These are phyloP conservation scores for Laetiporus sulphureus DNA, from an alignment of 1,284 basidiomycete species.

Conservation along the genomic window DNA sequence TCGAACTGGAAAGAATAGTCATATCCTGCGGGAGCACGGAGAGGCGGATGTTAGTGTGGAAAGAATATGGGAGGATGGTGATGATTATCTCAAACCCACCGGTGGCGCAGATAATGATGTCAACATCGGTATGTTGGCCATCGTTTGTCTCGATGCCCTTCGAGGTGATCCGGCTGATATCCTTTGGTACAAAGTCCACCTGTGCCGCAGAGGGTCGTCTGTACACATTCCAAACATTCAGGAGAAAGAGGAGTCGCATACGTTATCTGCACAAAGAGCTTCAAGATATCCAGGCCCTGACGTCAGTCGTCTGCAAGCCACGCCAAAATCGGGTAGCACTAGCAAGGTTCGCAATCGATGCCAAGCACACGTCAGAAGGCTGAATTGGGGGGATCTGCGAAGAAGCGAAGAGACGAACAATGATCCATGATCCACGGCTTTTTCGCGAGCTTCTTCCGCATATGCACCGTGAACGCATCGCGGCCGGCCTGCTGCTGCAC, in stretches of 20 bases:
- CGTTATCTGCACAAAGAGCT: conserved; percentile 54
- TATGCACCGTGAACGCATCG: conserved; percentile 36
- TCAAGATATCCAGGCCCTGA: conserved; percentile 64
- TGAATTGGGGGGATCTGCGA: no score
- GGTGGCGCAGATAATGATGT: conserved; percentile 38
- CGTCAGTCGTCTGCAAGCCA: conserved; percentile 52
- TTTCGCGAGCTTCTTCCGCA: conserved; percentile 44
- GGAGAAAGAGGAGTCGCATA: conserved; percentile 19
- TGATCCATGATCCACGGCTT: conserved; percentile 56
- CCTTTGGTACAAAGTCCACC: conserved; percentile 48
- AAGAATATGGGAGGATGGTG: conserved; percentile 42
- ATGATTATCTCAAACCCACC: no score
- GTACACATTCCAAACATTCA: not conserved
- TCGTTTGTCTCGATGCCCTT: conserved; percentile 51
- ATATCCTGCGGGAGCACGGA: conserved; percentile 31
- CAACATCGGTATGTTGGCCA: conserved; percentile 45
- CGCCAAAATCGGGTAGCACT: conserved; percentile 56
- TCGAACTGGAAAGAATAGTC: conserved; percentile 45
- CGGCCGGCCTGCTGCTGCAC: conserved; percentile 35
- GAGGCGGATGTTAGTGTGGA: conserved; percentile 11
- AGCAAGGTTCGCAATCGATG: no score
- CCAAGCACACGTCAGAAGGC: no score
- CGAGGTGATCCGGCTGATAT: conserved; percentile 44
- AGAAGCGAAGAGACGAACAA: conserved; percentile 28
- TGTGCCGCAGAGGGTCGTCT: conserved; percentile 16